phyloP scores from a whole-genome alignment of 768 basidiomycete species.

The Rhizopogon salebrosus region DNA sequence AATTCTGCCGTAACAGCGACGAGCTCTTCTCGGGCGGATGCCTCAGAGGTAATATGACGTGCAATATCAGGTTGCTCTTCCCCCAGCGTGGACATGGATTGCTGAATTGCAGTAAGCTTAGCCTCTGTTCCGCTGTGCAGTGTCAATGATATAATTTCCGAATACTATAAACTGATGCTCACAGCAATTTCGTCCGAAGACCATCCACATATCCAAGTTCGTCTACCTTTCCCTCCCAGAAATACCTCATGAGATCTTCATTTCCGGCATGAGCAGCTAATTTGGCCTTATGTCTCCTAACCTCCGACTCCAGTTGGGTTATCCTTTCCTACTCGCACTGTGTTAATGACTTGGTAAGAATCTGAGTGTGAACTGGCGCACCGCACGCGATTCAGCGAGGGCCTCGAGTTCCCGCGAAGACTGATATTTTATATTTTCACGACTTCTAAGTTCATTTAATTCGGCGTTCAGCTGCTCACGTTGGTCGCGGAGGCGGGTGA shows the following conservation, averaged over 20 bases:
- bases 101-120: conserved; percentile 46
- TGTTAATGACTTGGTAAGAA: conserved; percentile 9
- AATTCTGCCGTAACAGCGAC: conserved; percentile 42
- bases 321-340: conserved; percentile 61
- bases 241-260: conserved; percentile 67
- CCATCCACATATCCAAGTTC: conserved; percentile 46
- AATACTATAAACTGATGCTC: conserved; percentile 18
- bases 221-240: conserved; percentile 52
- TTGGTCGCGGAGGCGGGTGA: conserved; percentile 61
- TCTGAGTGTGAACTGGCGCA: conserved; percentile 15
- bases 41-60: conserved; percentile 44
- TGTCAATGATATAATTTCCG: conserved; percentile 10
- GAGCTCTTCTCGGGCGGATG: conserved; percentile 46
- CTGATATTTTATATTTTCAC: conserved; percentile 52
- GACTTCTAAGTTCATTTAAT: conserved; percentile 60
- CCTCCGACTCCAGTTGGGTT: conserved; percentile 62
- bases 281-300: conserved; percentile 64
- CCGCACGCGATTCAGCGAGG: conserved; percentile 59
- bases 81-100: conserved; percentile 40
- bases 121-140: conserved; percentile 46
- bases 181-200: conserved; percentile 55
- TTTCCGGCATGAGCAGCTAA: conserved; percentile 72
- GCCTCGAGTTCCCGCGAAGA: conserved; percentile 61
- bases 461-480: conserved; percentile 67
- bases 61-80: conserved; percentile 49